phyloP scores from a whole-genome alignment of 164 flowering plant species.

The Sedum album region DNA sequence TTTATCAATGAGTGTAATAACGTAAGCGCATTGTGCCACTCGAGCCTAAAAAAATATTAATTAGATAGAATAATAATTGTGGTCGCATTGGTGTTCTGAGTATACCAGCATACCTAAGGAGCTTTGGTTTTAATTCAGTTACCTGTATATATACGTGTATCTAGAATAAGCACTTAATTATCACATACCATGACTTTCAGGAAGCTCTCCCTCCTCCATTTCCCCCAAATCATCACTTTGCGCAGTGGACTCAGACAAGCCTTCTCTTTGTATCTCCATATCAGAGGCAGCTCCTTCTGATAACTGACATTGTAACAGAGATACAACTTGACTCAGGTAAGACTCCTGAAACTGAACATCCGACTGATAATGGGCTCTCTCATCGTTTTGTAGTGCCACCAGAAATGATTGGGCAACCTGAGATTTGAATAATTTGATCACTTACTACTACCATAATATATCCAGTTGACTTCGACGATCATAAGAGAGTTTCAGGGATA shows the following conservation, averaged over 20 bases:
- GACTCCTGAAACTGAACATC: conserved; percentile 95
- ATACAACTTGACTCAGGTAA: conserved; percentile 66
- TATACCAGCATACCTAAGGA: not conserved
- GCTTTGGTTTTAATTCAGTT: not conserved
- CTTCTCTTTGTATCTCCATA: conserved; percentile 27
- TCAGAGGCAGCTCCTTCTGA: conserved; percentile 86
- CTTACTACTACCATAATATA: not conserved
- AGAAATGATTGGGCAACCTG: conserved; percentile 91
- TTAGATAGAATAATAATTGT: not conserved
- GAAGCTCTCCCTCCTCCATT: conserved; percentile 96
- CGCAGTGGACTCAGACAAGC: conserved; percentile 16
- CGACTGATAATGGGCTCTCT: conserved; percentile 91
- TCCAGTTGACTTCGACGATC: not conserved
- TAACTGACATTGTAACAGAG: conserved; percentile 79
- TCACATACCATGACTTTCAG: conserved; percentile 68
- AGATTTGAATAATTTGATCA: conserved; percentile 11
- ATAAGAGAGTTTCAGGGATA: not conserved
- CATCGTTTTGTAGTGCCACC: conserved; percentile 88
- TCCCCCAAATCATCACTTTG: conserved; percentile 43
- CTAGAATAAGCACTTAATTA: not conserved
- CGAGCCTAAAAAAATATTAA: not conserved
- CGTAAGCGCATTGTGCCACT: not conserved
- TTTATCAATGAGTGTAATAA: not conserved
- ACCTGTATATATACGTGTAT: not conserved
- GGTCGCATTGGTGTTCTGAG: not conserved